Evolutionary conservation across 352 stramenopile genomes (phyloP), one percentile per base, ranked within the genome.

Genomic region (Phytophthora agathidicida): DNA sequence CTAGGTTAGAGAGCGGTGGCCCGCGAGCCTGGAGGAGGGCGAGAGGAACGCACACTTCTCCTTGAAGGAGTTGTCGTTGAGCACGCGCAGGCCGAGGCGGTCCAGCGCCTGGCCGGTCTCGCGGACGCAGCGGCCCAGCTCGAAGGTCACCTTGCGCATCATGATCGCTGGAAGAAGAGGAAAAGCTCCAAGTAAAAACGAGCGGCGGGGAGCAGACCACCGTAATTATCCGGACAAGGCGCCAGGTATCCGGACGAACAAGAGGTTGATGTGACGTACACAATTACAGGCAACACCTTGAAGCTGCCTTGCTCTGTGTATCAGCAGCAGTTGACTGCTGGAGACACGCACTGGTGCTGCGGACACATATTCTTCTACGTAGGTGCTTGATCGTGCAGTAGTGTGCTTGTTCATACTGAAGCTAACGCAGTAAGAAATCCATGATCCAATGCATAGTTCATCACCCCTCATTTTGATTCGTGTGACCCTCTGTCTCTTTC

Each of bases 101-200:
- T 99, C 96, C 16, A 99, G 72, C 26, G 93, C 93, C 85, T 98
- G 96, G 61, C 96, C 96, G 37, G 96, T 98, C 86, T 99, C 96
- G 45, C 96, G 90, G 51, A 98, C 87, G 51, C 88, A 92, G 48
- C 94, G 88, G 56, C 94, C 94, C 44, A 98, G 65, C 63, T 93
- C 79, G 73, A 94, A 93, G 19, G 80, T 93, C 67, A 96, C 85
- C 71, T 93, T 96, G 68, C 86, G 86, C 77, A 95, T 80, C 86
- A 93, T 95, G 39, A 58, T 86, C 44, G 37, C 45, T 66, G 46
- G 46, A 62, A 39, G 46, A 58, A 45, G 53, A 44, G 37, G 53
- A 59, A 60, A 39, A 41, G 32, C 26, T 20, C n/a, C n/a, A n/a
- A 59, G 31, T 33, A 36, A 9, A 28, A 67, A 62, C 58, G 58